Evolutionary conservation across 1,139 yeast genomes (phyloP).

Genomic region (Maudiozyma humilis): DNA sequence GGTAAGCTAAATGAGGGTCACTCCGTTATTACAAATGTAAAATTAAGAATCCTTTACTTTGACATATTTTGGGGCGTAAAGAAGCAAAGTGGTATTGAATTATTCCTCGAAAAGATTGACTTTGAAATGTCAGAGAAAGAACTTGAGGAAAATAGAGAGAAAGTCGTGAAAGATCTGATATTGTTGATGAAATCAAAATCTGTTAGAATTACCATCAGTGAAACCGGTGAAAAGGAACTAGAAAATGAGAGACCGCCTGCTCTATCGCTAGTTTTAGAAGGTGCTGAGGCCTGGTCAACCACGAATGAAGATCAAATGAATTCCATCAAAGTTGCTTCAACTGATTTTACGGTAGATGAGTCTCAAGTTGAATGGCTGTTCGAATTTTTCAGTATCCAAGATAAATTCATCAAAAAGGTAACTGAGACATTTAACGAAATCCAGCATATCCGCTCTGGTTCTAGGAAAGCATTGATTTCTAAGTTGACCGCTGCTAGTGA

Average conservation of each 20-base stretch:
- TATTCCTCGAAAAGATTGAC: constrained; percentile 38
- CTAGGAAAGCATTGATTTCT: constrained; percentile 25
- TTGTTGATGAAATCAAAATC: constrained; percentile 16
- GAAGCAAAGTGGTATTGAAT: constrained; percentile 15
- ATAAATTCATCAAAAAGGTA: constrained; percentile 25
- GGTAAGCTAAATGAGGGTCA: constrained; percentile 34
- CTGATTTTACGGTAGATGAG: constrained; percentile 34
- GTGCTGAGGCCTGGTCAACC: constrained; percentile 39
- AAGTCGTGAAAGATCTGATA: constrained; percentile 13
- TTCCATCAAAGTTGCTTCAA: constrained; percentile 34
- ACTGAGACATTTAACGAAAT: constrained; percentile 12
- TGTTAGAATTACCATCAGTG: constrained; percentile 17
- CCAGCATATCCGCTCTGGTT: constrained; percentile 8
- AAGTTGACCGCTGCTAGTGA: constrained; percentile 57
- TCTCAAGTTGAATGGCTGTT: constrained; percentile 37
- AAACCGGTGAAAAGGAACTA: constrained; percentile 7
- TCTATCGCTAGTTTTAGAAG: constrained; percentile 23
- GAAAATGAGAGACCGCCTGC: constrained; percentile 20
- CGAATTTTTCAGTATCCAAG: constrained; percentile 26
- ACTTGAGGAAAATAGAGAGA: constrained; percentile 15
- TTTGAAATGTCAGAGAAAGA: constrained; percentile 18
- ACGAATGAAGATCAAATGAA: constrained; percentile 26
- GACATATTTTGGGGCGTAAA: constrained; percentile 30
- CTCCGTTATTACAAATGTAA: constrained; percentile 38
- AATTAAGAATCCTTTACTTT: constrained; percentile 46